These are phyloP conservation scores for Phytophthora sansomeana DNA, from an alignment of 352 stramenopile genomes.

Conservation along the genomic window DNA sequence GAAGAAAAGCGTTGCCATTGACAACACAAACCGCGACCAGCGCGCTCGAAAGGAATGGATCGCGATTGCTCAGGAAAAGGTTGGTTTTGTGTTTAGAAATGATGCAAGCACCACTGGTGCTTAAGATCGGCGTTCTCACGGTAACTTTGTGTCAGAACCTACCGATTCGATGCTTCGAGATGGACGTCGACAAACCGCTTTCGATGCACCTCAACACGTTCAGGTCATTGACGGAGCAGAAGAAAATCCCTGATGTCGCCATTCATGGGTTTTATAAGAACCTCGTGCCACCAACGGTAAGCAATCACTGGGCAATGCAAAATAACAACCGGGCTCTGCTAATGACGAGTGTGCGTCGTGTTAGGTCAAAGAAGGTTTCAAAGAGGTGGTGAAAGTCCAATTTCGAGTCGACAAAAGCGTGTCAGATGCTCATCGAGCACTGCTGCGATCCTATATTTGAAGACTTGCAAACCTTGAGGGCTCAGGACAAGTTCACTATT, in stretches of 20 bases:
- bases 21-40: slow-evolving; percentile 85
- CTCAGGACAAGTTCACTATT: slow-evolving; percentile 37
- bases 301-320: slow-evolving; percentile 6
- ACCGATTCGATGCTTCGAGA: slow-evolving; percentile 75
- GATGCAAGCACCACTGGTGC: not conserved
- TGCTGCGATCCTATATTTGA: slow-evolving; percentile 76
- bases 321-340: not conserved
- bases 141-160: slow-evolving; percentile 42
- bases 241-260: slow-evolving; percentile 85
- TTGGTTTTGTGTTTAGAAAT: slow-evolving; percentile 17
- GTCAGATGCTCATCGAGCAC: slow-evolving; percentile 39
- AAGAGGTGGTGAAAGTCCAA: slow-evolving; percentile 69
- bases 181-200: slow-evolving; percentile 81
- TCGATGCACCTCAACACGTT: slow-evolving; percentile 90
- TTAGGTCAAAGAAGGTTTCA: slow-evolving; percentile 79
- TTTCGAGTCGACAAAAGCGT: slow-evolving; percentile 63
- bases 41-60: slow-evolving; percentile 79
- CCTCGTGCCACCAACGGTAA: slow-evolving; percentile 54
- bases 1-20: slow-evolving; percentile 83
- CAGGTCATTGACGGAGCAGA: slow-evolving; percentile 70
- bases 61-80: slow-evolving; percentile 68
- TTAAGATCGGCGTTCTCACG: not conserved
- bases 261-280: slow-evolving; percentile 92
- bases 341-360: slow-evolving; percentile 25
- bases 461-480: slow-evolving; percentile 3